Conservation (phyloP, 192 early-diverging fungal genomes). For the Phlyctochytrium arcticum region DNA sequence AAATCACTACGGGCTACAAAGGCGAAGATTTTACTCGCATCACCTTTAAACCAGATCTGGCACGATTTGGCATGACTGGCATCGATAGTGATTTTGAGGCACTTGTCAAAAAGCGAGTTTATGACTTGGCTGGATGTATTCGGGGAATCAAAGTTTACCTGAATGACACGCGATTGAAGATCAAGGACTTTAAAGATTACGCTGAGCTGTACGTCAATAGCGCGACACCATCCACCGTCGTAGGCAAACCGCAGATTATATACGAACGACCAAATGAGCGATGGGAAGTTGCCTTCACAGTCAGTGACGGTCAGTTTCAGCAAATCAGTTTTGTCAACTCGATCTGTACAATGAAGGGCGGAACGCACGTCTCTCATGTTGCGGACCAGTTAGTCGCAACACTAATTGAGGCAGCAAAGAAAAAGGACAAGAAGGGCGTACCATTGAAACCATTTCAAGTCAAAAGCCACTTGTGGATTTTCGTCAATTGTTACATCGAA, state of each 20-base stretch:
- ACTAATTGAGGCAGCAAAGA: slow-evolving; percentile 65
- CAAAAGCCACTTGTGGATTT: slow-evolving; percentile 88
- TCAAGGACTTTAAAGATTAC: slow-evolving; percentile 90
- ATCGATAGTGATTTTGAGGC: slow-evolving; percentile 86
- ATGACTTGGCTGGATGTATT: slow-evolving; percentile 87
- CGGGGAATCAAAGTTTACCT: slow-evolving; percentile 80
- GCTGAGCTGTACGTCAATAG: slow-evolving; percentile 67
- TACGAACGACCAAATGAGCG: slow-evolving; percentile 75
- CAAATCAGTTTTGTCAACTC: slow-evolving; percentile 97
- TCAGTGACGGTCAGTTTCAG: slow-evolving; percentile 93
- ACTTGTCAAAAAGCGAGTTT: slow-evolving; percentile 86
- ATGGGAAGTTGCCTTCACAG: slow-evolving; percentile 91
- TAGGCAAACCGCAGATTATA: slow-evolving; percentile 39
- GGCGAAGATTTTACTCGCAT: slow-evolving; percentile 85
- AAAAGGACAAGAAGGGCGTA: slow-evolving; percentile 64
- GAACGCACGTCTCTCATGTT: slow-evolving; percentile 83
- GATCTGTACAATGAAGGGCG: slow-evolving; percentile 92
- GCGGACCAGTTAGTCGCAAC: slow-evolving; percentile 70
- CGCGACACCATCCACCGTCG: background rate
- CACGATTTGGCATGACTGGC: slow-evolving; percentile 80
- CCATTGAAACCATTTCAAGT: slow-evolving; percentile 77
- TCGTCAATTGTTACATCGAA: slow-evolving; percentile 90
- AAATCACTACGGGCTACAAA: slow-evolving; percentile 61
- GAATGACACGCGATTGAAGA: slow-evolving; percentile 75
- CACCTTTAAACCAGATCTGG: slow-evolving; percentile 91